Base-by-base conservation (phyloP, 352 stramenopile genomes). In the Globisporangium perplexum region DNA sequence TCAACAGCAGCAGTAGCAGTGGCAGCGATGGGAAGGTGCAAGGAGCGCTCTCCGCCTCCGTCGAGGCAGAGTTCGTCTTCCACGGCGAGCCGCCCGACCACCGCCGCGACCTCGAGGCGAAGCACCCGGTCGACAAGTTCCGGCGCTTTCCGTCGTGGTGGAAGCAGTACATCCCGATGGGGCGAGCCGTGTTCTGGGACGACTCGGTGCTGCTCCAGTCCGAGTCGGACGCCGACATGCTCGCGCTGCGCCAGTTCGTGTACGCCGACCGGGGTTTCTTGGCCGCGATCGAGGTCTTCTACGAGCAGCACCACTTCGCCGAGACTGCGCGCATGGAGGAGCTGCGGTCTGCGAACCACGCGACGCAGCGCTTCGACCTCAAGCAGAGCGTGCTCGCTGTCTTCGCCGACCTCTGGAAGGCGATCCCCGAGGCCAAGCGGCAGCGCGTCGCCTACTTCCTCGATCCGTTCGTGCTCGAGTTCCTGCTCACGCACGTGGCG, bases 271-370 rank as follows among this genome's bases (percentile, higher is more conserved):
- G 68, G 1, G 57, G 68, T 3, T 71, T 90, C 17, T 59, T 51
- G 2, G 71, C 72, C 6, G 71, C 72, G 45, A 55, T 88, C 17
- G 81, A 88, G 43, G 67, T 83, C 0, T 77, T 88, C 10, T 92
- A 90, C 45, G 79, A 87, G 24, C 86, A 89, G 52, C 78, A 90
- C 54, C 68, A 85, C 43, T 89, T 90, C 50, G 75, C 79, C 7
- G 82, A 92, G 54, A 83, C 77, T 0, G 74, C 73, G n/a, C 74
- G 82, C 14, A 78, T 90, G 68, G 77, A 77, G 26, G 77, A 90
- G 42, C 59, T 92, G 10, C 77, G 77, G 5, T 90, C 76, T 6
- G 18, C 47, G 22, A 23, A 3, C 46, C 46, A 20, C 30, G 49
- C 66, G 59, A 30, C 70, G 74, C 45, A 45, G 52, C 63, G 71